A percentile compares a stretch with the other conserved stretches of the same genome.
Evolutionary conservation across 345 rosid genomes (phyloP).

Genomic region (Linum usitatissimum): DNA sequence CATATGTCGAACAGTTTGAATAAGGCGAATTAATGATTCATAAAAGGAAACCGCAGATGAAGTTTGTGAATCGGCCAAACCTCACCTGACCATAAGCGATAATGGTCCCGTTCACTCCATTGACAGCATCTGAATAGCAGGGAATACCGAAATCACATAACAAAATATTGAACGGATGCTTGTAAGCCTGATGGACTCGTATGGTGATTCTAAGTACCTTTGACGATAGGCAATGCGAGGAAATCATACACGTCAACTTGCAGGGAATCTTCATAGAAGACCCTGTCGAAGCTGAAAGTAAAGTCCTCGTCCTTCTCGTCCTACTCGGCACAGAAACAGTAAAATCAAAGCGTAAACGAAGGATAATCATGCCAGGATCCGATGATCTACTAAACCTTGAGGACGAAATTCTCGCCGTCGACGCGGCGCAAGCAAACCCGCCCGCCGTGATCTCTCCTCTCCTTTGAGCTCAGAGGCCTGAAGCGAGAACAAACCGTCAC

Average conservation of each 20-base stretch:
- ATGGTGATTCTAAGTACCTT: conserved; percentile 24
- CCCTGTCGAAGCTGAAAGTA: conserved; percentile 50
- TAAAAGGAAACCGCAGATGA: not conserved
- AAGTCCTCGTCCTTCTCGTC: conserved; percentile 65
- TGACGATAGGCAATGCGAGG: conserved; percentile 57
- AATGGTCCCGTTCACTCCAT: conserved; percentile 64
- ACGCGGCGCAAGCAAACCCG: conserved; percentile 38
- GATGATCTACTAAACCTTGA: conserved; percentile 34
- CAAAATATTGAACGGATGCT: not conserved
- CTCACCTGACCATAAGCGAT: conserved; percentile 84
- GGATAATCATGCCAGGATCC: not conserved
- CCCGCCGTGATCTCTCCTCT: conserved; percentile 40
- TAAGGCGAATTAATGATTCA: not conserved
- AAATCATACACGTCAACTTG: conserved; percentile 58
- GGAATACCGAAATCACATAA: not conserved
- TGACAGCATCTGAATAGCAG: conserved; percentile 44
- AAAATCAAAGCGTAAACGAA: not conserved
- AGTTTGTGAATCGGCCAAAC: not conserved
- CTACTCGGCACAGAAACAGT: conserved; percentile 15
- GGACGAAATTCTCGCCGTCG: conserved; percentile 44
- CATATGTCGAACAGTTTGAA: conserved; percentile 6
- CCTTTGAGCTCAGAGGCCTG: conserved; percentile 62
- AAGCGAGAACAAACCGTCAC: conserved; percentile 71
- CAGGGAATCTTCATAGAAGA: conserved; percentile 45
- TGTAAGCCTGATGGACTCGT: not conserved